phyloP scores from a whole-genome alignment of 768 basidiomycete species.

The Collybiopsis luxurians region DNA sequence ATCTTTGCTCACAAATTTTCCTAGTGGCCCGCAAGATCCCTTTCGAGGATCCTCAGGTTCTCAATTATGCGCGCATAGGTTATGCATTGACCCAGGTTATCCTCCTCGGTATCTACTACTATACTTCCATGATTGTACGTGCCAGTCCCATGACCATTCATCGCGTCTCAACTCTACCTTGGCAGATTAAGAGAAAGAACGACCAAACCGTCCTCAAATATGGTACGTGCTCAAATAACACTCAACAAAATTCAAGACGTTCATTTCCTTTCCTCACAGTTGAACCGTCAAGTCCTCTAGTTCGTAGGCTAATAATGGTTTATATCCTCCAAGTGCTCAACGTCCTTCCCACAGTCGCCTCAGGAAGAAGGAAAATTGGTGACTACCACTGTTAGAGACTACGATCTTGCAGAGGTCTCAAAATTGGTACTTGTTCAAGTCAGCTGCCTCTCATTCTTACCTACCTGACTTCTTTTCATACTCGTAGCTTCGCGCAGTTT shows the following conservation, averaged over 20 bases:
- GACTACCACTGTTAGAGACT: conserved; percentile 92
- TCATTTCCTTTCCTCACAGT: conserved; percentile 39
- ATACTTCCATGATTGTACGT: conserved; percentile 67
- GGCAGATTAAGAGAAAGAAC: conserved; percentile 90
- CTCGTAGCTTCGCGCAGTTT: conserved; percentile 60
- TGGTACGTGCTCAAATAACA: conserved; percentile 45
- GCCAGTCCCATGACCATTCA: neutral
- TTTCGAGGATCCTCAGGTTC: conserved; percentile 82
- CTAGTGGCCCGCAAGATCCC: conserved; percentile 88
- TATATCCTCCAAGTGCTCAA: neutral
- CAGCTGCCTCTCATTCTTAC: neutral
- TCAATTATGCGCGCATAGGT: conserved; percentile 79
- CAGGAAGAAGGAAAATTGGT: conserved; percentile 68
- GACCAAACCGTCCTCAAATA: conserved; percentile 97
- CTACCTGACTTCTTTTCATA: neutral
- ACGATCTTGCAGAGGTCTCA: conserved; percentile 85
- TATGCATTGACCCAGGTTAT: conserved; percentile 76
- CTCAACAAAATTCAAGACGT: conserved; percentile 7
- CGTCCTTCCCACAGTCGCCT: conserved; percentile 34
- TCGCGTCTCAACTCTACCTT: neutral
- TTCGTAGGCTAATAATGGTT: conserved; percentile 28
- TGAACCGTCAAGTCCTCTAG: conserved; percentile 75
- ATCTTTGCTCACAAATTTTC: conserved; percentile 7
- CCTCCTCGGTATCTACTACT: conserved; percentile 78
- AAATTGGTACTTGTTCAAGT: conserved; percentile 55